Percentiles rank a stretch among this genome's conserved stretches.
Conservation (phyloP, 1,139 yeast genomes). For the Yamadazyma triangularis region DNA sequence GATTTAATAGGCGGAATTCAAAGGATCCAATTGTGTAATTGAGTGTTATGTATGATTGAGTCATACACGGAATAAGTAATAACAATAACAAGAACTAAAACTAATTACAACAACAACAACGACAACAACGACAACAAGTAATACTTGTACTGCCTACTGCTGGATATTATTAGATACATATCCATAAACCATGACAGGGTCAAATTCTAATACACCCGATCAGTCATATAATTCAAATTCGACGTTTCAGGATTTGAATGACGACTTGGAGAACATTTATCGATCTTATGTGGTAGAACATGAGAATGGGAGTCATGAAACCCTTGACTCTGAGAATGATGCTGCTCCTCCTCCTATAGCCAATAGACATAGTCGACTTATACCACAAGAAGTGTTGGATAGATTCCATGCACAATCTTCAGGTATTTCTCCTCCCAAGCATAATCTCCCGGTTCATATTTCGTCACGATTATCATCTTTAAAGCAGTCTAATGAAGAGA, state of each 20-base stretch:
- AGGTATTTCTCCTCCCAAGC: too few species aligned
- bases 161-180: too few species aligned
- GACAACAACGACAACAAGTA: too few species aligned
- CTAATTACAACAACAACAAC: too few species aligned
- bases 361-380: slow-evolving; percentile 3
- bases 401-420: slow-evolving; percentile 1
- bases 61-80: too few species aligned
- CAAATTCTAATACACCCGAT: slow-evolving; percentile 5
- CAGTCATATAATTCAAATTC: slow-evolving; percentile 1
- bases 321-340: slow-evolving; percentile 24
- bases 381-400: slow-evolving; percentile 7
- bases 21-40: too few species aligned
- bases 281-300: slow-evolving; percentile 18
- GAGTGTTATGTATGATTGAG: too few species aligned
- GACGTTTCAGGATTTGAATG: slow-evolving; percentile 19
- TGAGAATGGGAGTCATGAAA: slow-evolving; percentile 21
- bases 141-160: too few species aligned
- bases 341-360: slow-evolving; percentile 5
- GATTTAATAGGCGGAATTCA: too few species aligned
- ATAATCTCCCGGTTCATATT: slow-evolving; percentile 19
- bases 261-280: slow-evolving; percentile 34
- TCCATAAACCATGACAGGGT: too few species aligned
- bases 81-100: too few species aligned
- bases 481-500: slow-evolving; percentile 12
- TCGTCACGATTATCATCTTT: slow-evolving; percentile 29